phyloP scores from a whole-genome alignment of 1,284 basidiomycete genomes.

The Ganoderma boninense region DNA sequence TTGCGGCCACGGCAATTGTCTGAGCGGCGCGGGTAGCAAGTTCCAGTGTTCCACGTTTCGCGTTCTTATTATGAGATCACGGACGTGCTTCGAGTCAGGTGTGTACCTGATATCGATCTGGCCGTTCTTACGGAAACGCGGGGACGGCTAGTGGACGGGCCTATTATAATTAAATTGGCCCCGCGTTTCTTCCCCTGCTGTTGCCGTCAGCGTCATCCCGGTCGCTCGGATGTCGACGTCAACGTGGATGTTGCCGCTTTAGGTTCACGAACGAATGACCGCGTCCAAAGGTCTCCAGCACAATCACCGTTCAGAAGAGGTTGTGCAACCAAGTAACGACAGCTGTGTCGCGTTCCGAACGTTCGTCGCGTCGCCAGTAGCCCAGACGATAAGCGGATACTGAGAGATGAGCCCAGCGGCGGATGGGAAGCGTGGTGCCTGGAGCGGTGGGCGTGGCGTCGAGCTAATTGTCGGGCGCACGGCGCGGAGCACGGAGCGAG shows the following conservation, averaged over 20 bases:
- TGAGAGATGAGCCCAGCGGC: background rate
- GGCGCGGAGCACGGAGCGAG: background rate
- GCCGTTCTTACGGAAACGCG: background rate
- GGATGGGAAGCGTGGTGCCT: background rate
- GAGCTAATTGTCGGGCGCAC: background rate
- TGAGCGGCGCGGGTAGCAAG: background rate
- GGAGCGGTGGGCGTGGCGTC: constrained; percentile 1
- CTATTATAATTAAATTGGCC: constrained; percentile 1
- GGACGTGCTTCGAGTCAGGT: background rate
- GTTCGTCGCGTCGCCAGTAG: background rate
- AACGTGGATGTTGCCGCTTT: background rate
- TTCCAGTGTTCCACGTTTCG: background rate
- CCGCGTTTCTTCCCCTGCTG: constrained; percentile 1
- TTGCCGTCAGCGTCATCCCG: background rate
- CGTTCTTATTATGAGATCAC: background rate
- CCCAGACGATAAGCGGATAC: background rate
- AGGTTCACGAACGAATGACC: background rate
- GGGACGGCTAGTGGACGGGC: background rate
- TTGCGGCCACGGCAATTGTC: background rate
- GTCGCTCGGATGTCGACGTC: background rate
- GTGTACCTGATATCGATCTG: background rate
- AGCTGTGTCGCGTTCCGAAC: background rate
- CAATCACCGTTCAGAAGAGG: background rate
- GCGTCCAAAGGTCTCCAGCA: constrained; percentile 1
- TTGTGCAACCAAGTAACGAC: background rate